Conservation (phyloP, 2,329 filamentous ascomycete genomes). For the Paracoccidioides lutzii region DNA sequence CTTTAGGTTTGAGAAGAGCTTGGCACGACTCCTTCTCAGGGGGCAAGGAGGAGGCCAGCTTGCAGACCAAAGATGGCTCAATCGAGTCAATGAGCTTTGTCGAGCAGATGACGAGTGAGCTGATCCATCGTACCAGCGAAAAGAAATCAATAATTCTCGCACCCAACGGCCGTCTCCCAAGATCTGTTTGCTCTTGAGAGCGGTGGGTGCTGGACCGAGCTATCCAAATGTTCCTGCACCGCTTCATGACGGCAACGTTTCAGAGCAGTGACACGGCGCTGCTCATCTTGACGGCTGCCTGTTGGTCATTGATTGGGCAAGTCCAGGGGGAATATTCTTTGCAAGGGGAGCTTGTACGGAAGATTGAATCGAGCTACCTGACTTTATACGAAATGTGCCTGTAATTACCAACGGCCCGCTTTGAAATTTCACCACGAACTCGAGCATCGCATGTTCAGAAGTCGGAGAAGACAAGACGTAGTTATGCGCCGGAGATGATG, state of each 20-base stretch:
- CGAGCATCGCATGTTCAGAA: too few relatives aligned
- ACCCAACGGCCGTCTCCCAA: background rate
- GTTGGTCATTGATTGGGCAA: too few relatives aligned
- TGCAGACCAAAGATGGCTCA: background rate
- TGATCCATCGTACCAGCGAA: slow-evolving; percentile 3
- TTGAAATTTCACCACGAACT: too few relatives aligned
- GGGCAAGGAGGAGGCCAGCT: background rate
- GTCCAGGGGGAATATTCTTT: too few relatives aligned
- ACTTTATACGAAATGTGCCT: too few relatives aligned
- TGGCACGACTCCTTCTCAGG: slow-evolving; percentile 5
- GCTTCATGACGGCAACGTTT: background rate
- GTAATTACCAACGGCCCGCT: too few relatives aligned
- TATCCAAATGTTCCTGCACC: background rate
- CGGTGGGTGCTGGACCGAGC: background rate
- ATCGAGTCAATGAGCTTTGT: slow-evolving; percentile 8
- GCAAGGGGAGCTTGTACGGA: too few relatives aligned
- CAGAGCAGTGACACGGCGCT: too few relatives aligned
- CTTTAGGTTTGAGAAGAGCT: slow-evolving; percentile 4
- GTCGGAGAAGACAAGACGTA: too few relatives aligned
- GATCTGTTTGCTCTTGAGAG: background rate
- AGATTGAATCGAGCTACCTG: too few relatives aligned
- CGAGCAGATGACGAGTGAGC: slow-evolving; percentile 1
- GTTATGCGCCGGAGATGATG: too few relatives aligned
- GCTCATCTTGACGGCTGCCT: too few relatives aligned
- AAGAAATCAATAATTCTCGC: background rate